These are phyloP conservation scores for Pythium diclinum DNA, from an alignment of 352 stramenopile species.

Conservation along the genomic window DNA sequence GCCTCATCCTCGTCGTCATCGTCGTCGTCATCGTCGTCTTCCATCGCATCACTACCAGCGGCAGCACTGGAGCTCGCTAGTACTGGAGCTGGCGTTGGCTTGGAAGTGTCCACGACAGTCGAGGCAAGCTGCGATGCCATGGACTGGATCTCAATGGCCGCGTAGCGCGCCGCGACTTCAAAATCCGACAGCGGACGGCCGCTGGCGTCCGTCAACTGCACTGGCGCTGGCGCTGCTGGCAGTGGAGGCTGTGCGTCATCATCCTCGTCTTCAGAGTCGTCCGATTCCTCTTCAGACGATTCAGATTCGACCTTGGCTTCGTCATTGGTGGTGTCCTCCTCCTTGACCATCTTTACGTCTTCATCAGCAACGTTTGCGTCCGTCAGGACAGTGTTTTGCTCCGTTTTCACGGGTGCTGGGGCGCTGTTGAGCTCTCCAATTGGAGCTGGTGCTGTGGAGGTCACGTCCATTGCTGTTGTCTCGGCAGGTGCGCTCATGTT, in stretches of 20 bases:
- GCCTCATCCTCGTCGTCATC: slow-evolving; percentile 19
- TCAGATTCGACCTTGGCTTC: slow-evolving; percentile 8
- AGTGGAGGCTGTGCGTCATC: neutral
- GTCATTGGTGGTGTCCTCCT: neutral
- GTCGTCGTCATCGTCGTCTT: slow-evolving; percentile 12
- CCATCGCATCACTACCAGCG: slow-evolving; percentile 4
- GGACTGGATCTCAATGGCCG: slow-evolving; percentile 34
- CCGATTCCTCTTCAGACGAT: slow-evolving; percentile 1
- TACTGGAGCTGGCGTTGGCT: slow-evolving; percentile 6
- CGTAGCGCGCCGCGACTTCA: slow-evolving; percentile 34
- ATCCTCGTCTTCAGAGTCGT: slow-evolving; percentile 13
- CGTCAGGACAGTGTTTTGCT: neutral
- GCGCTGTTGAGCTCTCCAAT: neutral
- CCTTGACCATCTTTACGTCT: slow-evolving; percentile 9
- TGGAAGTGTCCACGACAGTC: slow-evolving; percentile 26
- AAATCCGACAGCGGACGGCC: slow-evolving; percentile 29
- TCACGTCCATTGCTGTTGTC: slow-evolving; percentile 3
- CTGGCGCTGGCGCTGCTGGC: neutral
- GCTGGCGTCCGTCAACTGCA: slow-evolving; percentile 12
- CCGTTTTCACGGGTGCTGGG: neutral
- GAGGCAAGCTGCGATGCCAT: slow-evolving; percentile 29
- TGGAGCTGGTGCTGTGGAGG: neutral
- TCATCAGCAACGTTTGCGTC: slow-evolving; percentile 1
- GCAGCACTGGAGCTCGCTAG: neutral
- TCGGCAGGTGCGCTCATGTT: neutral